Percentiles rank a stretch among this genome's conserved stretches.
Conservation (phyloP, 768 basidiomycete genomes). For the Boletus huronensis region DNA sequence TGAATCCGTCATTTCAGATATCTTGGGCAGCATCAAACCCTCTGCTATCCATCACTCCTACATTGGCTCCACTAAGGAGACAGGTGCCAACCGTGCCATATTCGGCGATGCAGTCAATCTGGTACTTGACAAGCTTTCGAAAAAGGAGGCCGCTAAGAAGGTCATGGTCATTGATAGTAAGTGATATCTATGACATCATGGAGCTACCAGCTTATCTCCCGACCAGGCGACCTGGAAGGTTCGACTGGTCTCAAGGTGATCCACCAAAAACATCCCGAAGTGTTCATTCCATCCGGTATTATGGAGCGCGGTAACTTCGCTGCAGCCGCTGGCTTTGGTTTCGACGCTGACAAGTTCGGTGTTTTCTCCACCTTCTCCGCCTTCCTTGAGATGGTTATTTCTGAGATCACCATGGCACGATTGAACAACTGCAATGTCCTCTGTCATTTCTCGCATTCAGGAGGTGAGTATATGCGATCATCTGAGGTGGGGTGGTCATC, state of each 20-base stretch:
- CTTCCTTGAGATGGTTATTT: constrained; percentile 88
- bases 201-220: not conserved
- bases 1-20: constrained; percentile 41
- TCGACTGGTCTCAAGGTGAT: constrained; percentile 87
- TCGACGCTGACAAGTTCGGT: constrained; percentile 76
- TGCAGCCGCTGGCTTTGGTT: constrained; percentile 85
- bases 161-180: constrained; percentile 86
- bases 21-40: constrained; percentile 67
- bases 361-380: constrained; percentile 91
- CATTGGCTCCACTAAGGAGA: constrained; percentile 67
- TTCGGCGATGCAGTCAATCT: constrained; percentile 83
- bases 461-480: constrained; percentile 44
- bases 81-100: constrained; percentile 75
- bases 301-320: constrained; percentile 86
- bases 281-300: constrained; percentile 80
- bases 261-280: constrained; percentile 87
- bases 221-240: constrained; percentile 75
- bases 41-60: constrained; percentile 53
- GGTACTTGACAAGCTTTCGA: constrained; percentile 70
- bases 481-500: not conserved
- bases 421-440: constrained; percentile 86
- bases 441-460: constrained; percentile 87
- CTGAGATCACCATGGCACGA: constrained; percentile 90
- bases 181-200: constrained; percentile 16
- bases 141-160: constrained; percentile 72